Conservation (phyloP, 2,329 filamentous ascomycete genomes). For the Colletotrichum kahawae region DNA sequence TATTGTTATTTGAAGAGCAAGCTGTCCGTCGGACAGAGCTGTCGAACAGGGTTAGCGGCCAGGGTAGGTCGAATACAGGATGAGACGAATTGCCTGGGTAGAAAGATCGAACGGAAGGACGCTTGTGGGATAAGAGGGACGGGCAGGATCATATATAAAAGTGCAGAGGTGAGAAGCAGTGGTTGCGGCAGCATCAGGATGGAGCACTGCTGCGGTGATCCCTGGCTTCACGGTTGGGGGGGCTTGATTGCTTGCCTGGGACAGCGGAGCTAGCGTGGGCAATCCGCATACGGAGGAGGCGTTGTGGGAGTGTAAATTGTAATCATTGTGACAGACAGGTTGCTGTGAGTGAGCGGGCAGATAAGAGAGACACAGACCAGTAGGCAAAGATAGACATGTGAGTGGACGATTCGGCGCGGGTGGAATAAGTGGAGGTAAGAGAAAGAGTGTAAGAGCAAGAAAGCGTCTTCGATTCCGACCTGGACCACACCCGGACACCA, state of each 20-base stretch:
- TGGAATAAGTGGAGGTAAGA: slow-evolving; percentile 1
- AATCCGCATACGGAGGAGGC: slow-evolving; percentile 22
- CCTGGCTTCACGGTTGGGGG: not conserved
- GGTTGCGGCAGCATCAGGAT: slow-evolving; percentile 12
- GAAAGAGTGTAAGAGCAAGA: not conserved
- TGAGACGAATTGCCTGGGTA: slow-evolving; percentile 12
- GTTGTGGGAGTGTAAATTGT: slow-evolving; percentile 11
- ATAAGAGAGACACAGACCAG: slow-evolving; percentile 21
- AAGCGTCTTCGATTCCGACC: not conserved
- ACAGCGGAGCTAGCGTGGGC: slow-evolving; percentile 15
- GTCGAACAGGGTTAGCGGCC: not conserved
- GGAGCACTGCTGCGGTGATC: slow-evolving; percentile 17
- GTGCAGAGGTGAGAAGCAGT: not conserved
- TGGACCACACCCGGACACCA: not conserved
- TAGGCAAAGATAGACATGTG: slow-evolving; percentile 19
- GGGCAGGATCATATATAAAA: slow-evolving; percentile 15
- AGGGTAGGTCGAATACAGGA: slow-evolving; percentile 20
- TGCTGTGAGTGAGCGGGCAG: slow-evolving; percentile 13
- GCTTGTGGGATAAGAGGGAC: not conserved
- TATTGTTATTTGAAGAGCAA: slow-evolving; percentile 13
- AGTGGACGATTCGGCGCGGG: slow-evolving; percentile 14
- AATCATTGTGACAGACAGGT: slow-evolving; percentile 18
- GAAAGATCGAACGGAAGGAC: not conserved
- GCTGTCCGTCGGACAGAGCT: slow-evolving; percentile 17
- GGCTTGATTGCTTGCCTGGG: not conserved